Percentiles rank a stretch among this genome's conserved stretches.
Conservation (phyloP, 1,139 yeast genomes). For the Hemisphaericaspora lyxosophila region DNA sequence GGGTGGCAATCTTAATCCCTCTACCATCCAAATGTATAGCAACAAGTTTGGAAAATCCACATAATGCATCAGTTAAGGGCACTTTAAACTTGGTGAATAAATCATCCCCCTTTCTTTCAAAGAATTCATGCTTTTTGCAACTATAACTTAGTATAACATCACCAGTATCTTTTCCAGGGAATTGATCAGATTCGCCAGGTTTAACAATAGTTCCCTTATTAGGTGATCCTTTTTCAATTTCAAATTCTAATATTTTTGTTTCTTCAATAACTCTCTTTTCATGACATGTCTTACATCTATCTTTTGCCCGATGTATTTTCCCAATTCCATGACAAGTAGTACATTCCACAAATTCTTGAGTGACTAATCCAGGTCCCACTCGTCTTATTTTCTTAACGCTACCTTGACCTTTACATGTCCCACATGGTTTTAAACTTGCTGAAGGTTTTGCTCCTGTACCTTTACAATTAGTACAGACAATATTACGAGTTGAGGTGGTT, state of each 20-base stretch:
- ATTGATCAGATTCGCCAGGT: constrained; percentile 75
- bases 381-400: constrained; percentile 57
- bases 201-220: constrained; percentile 63
- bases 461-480: constrained; percentile 67
- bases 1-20: constrained; percentile 60
- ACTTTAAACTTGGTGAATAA: constrained; percentile 60
- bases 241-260: constrained; percentile 74
- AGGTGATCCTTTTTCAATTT: constrained; percentile 69
- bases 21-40: constrained; percentile 84
- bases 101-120: constrained; percentile 64
- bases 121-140: constrained; percentile 45
- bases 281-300: constrained; percentile 73
- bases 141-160: constrained; percentile 66
- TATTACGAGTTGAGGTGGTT: constrained; percentile 70
- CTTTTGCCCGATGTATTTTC: constrained; percentile 58
- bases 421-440: constrained; percentile 58
- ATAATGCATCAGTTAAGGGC: constrained; percentile 75
- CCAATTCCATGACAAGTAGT: constrained; percentile 75
- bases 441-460: constrained; percentile 73
- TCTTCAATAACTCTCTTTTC: constrained; percentile 67
- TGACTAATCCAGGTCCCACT: constrained; percentile 74
- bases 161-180: constrained; percentile 73
- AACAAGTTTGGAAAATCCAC: constrained; percentile 72
- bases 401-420: constrained; percentile 75
- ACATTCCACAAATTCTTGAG: constrained; percentile 66